phyloP scores from a whole-genome alignment of 139 green algal genomes.

The Tetradesmus lagerheimii region DNA sequence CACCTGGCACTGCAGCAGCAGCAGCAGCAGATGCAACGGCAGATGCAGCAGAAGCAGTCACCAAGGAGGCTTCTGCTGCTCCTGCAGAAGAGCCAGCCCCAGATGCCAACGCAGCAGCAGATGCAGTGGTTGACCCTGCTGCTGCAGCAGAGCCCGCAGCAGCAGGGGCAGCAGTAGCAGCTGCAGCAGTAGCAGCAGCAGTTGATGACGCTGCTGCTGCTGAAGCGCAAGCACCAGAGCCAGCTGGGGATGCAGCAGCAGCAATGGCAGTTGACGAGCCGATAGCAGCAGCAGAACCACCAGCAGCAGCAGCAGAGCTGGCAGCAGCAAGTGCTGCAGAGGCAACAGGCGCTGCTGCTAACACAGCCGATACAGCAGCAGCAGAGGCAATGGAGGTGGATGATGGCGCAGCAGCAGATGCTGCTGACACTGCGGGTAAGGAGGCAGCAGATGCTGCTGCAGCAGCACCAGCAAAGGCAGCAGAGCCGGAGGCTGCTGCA shows the following conservation, averaged over 20 bases:
- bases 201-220: neutral
- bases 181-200: neutral
- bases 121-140: neutral
- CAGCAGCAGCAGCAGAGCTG: neutral
- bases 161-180: neutral
- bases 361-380: neutral
- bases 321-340: constrained; percentile 3
- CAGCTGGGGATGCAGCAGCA: neutral
- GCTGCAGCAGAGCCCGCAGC: neutral
- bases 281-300: neutral
- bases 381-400: neutral
- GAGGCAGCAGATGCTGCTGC: neutral
- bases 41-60: neutral
- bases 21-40: neutral
- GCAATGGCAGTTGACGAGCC: neutral
- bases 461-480: constrained; percentile 14
- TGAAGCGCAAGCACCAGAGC: neutral
- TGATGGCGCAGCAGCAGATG: neutral
- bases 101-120: constrained; percentile 1
- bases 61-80: neutral
- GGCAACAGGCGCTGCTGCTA: neutral
- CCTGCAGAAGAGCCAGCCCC: neutral
- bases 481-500: neutral
- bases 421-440: neutral
- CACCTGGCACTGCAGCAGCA: neutral